Conservation (phyloP, 2,329 filamentous ascomycete species). For the Trichoderma koningii region DNA sequence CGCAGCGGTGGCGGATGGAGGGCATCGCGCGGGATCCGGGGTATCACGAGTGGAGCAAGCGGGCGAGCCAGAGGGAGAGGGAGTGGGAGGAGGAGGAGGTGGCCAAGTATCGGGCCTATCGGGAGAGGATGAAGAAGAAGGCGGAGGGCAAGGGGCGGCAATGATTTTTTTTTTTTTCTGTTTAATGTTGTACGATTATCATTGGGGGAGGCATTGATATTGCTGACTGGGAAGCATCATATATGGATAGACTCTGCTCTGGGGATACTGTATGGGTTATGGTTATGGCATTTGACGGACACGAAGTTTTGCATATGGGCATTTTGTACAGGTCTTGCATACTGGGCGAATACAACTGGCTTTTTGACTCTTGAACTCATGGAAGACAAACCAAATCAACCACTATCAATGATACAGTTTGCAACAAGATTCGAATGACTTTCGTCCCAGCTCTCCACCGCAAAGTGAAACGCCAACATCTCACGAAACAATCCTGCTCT, state of each 20-base stretch:
- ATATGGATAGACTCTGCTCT: conserved; percentile 12
- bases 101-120: conserved; percentile 32
- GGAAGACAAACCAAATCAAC: neutral
- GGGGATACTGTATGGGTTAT: neutral
- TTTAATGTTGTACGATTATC: neutral
- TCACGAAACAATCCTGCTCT: neutral
- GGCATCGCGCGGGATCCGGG: conserved; percentile 51
- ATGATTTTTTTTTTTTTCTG: neutral
- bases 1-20: conserved; percentile 59
- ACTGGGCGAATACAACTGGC: neutral
- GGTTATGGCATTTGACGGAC: neutral
- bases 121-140: conserved; percentile 30
- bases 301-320: neutral
- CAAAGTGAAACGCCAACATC: conserved; percentile 8
- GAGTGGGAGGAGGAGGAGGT: conserved; percentile 39
- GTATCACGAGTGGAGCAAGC: conserved; percentile 44
- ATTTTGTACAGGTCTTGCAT: neutral
- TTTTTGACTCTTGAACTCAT: neutral
- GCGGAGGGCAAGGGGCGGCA: neutral
- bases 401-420: neutral
- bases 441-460: neutral
- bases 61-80: conserved; percentile 34
- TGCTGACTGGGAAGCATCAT: neutral
- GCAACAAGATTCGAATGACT: neutral
- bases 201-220: neutral